Base-by-base conservation (phyloP, 768 basidiomycete species). In the Lactarius deliciosus region DNA sequence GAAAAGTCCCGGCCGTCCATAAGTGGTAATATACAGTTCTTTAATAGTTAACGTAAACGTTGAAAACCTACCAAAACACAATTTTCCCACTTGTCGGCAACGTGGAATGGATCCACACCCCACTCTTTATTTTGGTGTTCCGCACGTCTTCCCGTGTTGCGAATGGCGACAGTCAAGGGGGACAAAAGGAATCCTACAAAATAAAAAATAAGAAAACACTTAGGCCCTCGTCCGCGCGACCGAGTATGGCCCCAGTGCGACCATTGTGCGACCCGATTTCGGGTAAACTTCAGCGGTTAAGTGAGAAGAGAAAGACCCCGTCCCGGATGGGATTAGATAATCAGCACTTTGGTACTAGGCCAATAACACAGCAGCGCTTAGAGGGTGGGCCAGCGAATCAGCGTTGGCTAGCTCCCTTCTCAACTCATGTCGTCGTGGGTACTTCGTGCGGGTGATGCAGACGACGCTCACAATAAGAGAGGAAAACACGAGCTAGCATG, bases 401-500 rank as follows among this genome's bases (percentile, higher is more conserved):
- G 64, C 55, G 34, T n/a, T 38, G 60, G 9, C 55, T 32, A 11
- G 50, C 57, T 60, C 56, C 55, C 15, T 63, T 56, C 41, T 55
- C 57, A 40, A 56, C 54, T 68, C 41, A 41, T 68, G 62, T 62
- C 66, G 62, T 41, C 66, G 53, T 43, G 45, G 41, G 36, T 57
- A n/a, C 55, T 55, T 53, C 16, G 36, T 43, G 57, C 20, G 50
- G 38, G 38, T 66, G 61, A 63, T 36, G 30, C 36, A n/a, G 30
- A 25, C 55, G 57, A 22, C n/a, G n/a, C 47, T 34, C n/a, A 36
- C 38, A 47, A 47, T 16, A 5, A 22, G 15, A 22, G 45, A 45
- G 11, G 41, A 68, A 63, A 68, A 68, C 66, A 68, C 66, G 66
- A 68, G 66, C 66, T 64, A 63, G 40, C 66, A 25, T 32, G n/a